phyloP scores from a whole-genome alignment of 805 yeast genomes.

The Saccharomycopsis synnaedendra region DNA sequence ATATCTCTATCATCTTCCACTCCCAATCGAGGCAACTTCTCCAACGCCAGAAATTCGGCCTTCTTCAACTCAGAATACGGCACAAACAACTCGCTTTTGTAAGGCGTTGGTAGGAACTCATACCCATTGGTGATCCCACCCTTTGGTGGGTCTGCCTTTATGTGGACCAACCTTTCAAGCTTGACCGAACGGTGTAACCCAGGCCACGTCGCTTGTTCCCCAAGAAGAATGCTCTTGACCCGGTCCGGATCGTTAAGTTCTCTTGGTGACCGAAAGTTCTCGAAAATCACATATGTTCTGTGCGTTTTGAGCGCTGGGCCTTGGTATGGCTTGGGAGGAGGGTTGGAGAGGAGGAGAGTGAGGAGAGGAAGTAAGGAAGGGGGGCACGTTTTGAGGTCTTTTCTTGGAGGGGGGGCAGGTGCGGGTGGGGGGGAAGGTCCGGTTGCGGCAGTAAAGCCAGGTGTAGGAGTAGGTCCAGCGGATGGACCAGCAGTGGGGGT shows the following conservation, averaged over 20 bases:
- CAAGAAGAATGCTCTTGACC: conserved; percentile 39
- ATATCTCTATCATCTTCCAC: conserved; percentile 26
- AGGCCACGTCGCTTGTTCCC: conserved; percentile 42
- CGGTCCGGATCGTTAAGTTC: conserved; percentile 17
- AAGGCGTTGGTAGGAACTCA: not conserved
- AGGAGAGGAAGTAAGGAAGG: not conserved
- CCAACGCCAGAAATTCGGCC: conserved; percentile 29
- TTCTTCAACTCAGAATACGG: conserved; percentile 16
- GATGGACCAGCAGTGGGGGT: no score
- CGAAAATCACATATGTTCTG: conserved; percentile 41
- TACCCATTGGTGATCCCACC: not conserved
- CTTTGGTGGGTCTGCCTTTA: conserved; percentile 22
- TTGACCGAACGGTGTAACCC: conserved; percentile 40
- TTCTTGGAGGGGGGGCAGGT: no score
- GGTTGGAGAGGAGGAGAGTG: conserved; percentile 1
- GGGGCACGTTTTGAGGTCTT: not conserved
- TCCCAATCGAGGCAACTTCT: conserved; percentile 50
- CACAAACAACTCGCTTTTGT: conserved; percentile 10
- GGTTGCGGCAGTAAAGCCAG: no score
- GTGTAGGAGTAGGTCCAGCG: no score
- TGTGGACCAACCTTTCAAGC: conserved; percentile 37
- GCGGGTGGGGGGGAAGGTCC: no score
- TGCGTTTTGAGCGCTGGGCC: conserved; percentile 63
- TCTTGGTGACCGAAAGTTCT: conserved; percentile 8
- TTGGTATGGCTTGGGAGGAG: conserved; percentile 27